Percentiles rank a stretch among this genome's conserved stretches.
These are phyloP conservation scores for Deinandra increscens DNA, from an alignment of 129 eudicot species.

Conservation along the genomic window DNA sequence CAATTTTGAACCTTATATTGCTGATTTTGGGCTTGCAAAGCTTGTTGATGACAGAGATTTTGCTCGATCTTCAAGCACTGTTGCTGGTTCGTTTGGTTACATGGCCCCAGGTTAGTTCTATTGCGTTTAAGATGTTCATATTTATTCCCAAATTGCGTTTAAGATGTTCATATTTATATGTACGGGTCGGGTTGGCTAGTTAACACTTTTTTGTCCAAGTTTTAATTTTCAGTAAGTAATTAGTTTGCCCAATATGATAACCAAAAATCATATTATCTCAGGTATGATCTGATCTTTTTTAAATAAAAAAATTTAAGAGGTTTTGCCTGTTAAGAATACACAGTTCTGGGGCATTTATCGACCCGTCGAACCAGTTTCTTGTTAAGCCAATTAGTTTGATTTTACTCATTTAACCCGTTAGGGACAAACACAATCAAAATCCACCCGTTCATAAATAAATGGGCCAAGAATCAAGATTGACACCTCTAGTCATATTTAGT, in stretches of 20 bases:
- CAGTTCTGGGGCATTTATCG: neutral
- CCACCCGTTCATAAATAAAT: neutral
- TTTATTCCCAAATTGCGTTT: no score
- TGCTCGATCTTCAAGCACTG: slow-evolving; percentile 78
- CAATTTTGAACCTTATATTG: slow-evolving; percentile 89
- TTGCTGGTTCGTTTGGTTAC: slow-evolving; percentile 96
- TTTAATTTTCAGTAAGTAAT: no score
- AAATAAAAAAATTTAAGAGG: neutral
- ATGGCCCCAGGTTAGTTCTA: slow-evolving; percentile 86
- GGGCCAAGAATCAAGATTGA: neutral
- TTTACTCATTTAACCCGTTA: neutral
- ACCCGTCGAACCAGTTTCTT: neutral
- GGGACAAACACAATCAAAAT: neutral
- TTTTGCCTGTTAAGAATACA: no score
- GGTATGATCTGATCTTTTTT: no score
- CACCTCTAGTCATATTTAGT: neutral
- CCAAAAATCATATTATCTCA: neutral
- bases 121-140: no score
- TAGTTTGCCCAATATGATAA: neutral
- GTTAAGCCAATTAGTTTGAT: neutral
- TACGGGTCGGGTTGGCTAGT: neutral
- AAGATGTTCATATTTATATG: neutral
- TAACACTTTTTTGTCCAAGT: no score
- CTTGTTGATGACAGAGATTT: slow-evolving; percentile 79
- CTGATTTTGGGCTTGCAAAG: slow-evolving; percentile 96